phyloP scores from a whole-genome alignment of 2,329 filamentous ascomycete genomes.

The Diplodia intermedia region DNA sequence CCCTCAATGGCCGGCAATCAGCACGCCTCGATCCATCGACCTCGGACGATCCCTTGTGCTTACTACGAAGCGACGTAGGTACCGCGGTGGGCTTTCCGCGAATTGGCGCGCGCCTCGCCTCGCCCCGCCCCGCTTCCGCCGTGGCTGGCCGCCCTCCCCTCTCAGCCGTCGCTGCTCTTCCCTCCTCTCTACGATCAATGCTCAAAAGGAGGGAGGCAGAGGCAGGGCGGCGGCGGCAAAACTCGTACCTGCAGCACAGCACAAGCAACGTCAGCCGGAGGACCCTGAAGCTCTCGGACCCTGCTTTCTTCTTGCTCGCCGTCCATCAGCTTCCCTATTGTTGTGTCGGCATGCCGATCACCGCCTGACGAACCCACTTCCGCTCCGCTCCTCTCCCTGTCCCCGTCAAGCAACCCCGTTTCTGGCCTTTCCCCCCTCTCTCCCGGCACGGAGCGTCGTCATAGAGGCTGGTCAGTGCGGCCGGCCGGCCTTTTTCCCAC shows the following conservation, averaged over 20 bases:
- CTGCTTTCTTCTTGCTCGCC: neutral
- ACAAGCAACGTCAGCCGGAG: slow-evolving; percentile 7
- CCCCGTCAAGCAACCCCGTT: too few species aligned
- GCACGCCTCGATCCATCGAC: neutral
- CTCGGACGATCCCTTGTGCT: too few species aligned
- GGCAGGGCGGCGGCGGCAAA: neutral
- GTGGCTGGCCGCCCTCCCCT: neutral
- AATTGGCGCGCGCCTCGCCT: slow-evolving; percentile 3
- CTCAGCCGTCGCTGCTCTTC: neutral
- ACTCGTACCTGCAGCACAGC: slow-evolving; percentile 17
- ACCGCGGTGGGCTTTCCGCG: neutral
- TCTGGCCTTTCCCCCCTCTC: too few species aligned
- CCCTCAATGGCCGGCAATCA: neutral
- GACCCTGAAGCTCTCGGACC: slow-evolving; percentile 23
- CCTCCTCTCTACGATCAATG: slow-evolving; percentile 1
- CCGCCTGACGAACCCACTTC: neutral
- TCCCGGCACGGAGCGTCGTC: slow-evolving; percentile 12
- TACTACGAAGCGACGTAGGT: too few species aligned
- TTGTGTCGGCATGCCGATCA: neutral
- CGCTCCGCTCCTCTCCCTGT: neutral
- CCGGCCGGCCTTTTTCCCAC: neutral
- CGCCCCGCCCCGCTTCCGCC: slow-evolving; percentile 22
- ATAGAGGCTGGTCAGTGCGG: slow-evolving; percentile 8
- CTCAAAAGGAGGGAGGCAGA: neutral
- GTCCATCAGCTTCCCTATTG: neutral